Conservation (phyloP, 2,329 filamentous ascomycete species). For the Aphanocladium album region DNA sequence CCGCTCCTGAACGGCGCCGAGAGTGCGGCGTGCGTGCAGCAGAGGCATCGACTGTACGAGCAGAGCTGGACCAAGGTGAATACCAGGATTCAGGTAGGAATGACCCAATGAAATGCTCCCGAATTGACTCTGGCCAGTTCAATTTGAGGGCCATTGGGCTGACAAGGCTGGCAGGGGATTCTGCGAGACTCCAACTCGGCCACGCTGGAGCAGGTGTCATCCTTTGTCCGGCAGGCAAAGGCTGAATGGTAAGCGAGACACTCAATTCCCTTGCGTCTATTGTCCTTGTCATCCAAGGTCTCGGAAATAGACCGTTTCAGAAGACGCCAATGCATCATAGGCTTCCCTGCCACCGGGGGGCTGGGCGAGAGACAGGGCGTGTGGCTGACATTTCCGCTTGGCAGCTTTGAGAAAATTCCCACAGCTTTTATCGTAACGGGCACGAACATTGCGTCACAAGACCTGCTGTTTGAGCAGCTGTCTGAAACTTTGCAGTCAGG, state of each 20-base stretch:
- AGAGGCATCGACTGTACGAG: constrained; percentile 57
- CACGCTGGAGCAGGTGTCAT: constrained; percentile 53
- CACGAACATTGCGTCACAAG: constrained; percentile 71
- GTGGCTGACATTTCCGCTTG: constrained; percentile 16
- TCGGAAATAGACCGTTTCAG: not conserved
- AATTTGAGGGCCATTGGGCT: not conserved
- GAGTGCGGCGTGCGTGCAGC: constrained; percentile 38
- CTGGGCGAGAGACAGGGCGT: constrained; percentile 2
- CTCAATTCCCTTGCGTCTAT: not conserved
- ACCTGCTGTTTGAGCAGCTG: constrained; percentile 67
- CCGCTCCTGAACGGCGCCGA: constrained; percentile 53
- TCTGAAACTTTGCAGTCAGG: constrained; percentile 47
- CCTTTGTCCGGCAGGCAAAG: constrained; percentile 45
- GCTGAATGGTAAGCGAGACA: constrained; percentile 25
- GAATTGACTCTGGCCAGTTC: not conserved
- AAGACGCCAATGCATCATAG: not conserved
- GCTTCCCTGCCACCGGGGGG: not conserved
- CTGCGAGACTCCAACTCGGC: constrained; percentile 56
- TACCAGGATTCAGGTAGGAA: constrained; percentile 48
- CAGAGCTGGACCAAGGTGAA: constrained; percentile 62
- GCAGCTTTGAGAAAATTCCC: constrained; percentile 49
- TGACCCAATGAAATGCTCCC: not conserved
- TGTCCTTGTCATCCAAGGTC: not conserved
- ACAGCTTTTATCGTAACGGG: constrained; percentile 72
- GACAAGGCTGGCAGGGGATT: constrained; percentile 38